Evolutionary conservation across 306 rosid species (phyloP).

Genomic region (Citrullus mucosospermus): DNA sequence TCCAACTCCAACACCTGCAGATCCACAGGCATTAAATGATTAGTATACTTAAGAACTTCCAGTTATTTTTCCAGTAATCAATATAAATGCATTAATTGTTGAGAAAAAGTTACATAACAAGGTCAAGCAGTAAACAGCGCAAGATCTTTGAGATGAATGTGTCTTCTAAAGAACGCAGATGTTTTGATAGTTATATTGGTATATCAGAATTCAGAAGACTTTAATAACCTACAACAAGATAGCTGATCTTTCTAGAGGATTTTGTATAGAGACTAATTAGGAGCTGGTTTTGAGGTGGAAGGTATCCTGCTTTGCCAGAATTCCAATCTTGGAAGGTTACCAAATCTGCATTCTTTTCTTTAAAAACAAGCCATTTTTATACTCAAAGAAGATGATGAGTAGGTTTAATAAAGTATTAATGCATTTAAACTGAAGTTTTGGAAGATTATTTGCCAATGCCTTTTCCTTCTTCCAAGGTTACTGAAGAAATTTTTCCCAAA

Average conservation of each 20-base stretch:
- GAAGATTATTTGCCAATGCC: background rate
- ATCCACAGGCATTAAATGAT: constrained; percentile 17
- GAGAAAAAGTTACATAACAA: background rate
- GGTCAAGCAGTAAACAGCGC: background rate
- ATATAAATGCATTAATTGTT: background rate
- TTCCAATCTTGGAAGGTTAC: background rate
- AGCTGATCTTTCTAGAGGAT: background rate
- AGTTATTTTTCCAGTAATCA: background rate
- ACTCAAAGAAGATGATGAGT: background rate
- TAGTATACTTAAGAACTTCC: constrained; percentile 11
- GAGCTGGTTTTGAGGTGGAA: background rate
- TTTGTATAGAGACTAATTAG: background rate
- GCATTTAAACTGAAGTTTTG: background rate
- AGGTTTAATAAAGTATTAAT: background rate
- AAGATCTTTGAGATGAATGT: background rate
- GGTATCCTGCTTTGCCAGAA: background rate
- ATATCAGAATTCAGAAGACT: background rate
- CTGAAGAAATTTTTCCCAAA: background rate
- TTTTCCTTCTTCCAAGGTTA: background rate
- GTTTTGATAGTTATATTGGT: background rate
- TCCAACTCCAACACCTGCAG: constrained; percentile 95
- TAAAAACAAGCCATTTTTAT: background rate
- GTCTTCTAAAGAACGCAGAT: background rate
- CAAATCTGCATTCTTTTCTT: background rate
- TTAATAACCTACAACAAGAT: background rate